A percentile compares a stretch with the other conserved stretches of the same genome.
Evolutionary conservation across 805 yeast species (phyloP).

Genomic region (Metschnikowia picachoensis): DNA sequence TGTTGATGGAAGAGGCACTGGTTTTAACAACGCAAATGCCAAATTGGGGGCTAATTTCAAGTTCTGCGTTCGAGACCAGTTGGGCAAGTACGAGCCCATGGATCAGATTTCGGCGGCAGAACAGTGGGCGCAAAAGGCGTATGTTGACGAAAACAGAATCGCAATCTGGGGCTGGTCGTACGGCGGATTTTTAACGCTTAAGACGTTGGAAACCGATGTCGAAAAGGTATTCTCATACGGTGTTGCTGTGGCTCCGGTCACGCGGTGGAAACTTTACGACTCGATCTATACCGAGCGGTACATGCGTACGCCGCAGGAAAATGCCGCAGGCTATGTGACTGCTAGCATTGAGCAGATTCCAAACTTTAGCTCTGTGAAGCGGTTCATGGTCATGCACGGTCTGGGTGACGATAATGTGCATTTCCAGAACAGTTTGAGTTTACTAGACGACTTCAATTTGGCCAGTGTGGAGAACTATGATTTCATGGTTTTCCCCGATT

Average conservation of each 20-base stretch:
- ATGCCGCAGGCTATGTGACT: constrained; percentile 56
- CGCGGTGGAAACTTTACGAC: constrained; percentile 90
- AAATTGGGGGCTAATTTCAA: constrained; percentile 57
- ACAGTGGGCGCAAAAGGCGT: constrained; percentile 56
- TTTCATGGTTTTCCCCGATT: constrained; percentile 74
- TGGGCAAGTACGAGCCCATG: constrained; percentile 77
- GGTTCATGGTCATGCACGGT: constrained; percentile 92
- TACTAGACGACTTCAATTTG: constrained; percentile 71
- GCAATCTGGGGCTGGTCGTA: constrained; percentile 99
- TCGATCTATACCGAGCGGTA: constrained; percentile 93
- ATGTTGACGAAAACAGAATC: constrained; percentile 62
- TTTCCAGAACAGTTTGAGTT: constrained; percentile 78
- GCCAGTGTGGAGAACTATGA: constrained; percentile 81
- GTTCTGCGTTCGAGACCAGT: constrained; percentile 70
- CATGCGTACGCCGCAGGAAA: constrained; percentile 77
- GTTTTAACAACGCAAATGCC: constrained; percentile 60
- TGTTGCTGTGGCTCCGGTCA: constrained; percentile 96
- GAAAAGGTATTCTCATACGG: constrained; percentile 75
- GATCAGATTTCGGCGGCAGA: constrained; percentile 89
- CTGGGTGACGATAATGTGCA: constrained; percentile 98
- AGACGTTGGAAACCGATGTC: constrained; percentile 75
- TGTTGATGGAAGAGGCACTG: constrained; percentile 97
- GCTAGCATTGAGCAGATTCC: constrained; percentile 56
- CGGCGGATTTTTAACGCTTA: constrained; percentile 91
- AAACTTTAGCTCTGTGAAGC: constrained; percentile 48